A percentile compares a stretch with the other conserved stretches of the same genome.
phyloP scores from a whole-genome alignment of 2,329 filamentous ascomycete genomes.

The Oidium heveae region DNA sequence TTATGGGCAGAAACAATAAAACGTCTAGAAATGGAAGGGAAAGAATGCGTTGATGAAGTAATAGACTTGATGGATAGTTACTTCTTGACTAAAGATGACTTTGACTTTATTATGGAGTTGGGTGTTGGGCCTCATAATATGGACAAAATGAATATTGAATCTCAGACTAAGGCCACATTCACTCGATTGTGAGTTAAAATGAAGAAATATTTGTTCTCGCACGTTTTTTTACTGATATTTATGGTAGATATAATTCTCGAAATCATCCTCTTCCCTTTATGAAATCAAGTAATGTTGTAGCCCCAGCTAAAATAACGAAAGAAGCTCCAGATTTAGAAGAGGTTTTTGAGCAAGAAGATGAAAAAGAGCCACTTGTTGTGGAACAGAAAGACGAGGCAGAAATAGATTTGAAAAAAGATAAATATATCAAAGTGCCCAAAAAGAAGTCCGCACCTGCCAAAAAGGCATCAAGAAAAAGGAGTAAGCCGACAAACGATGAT shows the following conservation, averaged over 20 bases:
- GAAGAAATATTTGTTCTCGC: background rate
- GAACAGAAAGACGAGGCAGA: slow-evolving; percentile 28
- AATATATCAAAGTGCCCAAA: slow-evolving; percentile 78
- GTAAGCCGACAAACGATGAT: slow-evolving; percentile 7
- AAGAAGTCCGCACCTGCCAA: slow-evolving; percentile 20
- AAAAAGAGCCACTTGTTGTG: slow-evolving; percentile 21
- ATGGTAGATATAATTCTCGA: slow-evolving; percentile 51
- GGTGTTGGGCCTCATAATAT: slow-evolving; percentile 68
- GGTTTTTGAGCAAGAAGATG: slow-evolving; percentile 77
- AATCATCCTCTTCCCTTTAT: slow-evolving; percentile 87
- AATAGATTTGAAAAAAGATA: slow-evolving; percentile 76
- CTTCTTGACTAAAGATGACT: slow-evolving; percentile 82
- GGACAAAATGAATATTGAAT: slow-evolving; percentile 50
- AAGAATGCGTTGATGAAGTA: slow-evolving; percentile 54
- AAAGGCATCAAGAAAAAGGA: slow-evolving; percentile 21
- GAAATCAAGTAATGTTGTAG: slow-evolving; percentile 58
- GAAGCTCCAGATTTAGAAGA: slow-evolving; percentile 88
- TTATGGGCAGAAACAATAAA: slow-evolving; percentile 64
- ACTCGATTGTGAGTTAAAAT: slow-evolving; percentile 47
- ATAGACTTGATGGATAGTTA: slow-evolving; percentile 96
- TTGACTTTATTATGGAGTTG: slow-evolving; percentile 76
- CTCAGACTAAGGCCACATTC: slow-evolving; percentile 69
- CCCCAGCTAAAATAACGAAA: slow-evolving; percentile 41
- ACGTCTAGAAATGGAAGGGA: slow-evolving; percentile 51
- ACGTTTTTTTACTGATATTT: background rate